Percentiles rank a stretch among this genome's conserved stretches.
Conservation (phyloP, 176 grass and related monocot species). For the Oryza rufipogon region DNA sequence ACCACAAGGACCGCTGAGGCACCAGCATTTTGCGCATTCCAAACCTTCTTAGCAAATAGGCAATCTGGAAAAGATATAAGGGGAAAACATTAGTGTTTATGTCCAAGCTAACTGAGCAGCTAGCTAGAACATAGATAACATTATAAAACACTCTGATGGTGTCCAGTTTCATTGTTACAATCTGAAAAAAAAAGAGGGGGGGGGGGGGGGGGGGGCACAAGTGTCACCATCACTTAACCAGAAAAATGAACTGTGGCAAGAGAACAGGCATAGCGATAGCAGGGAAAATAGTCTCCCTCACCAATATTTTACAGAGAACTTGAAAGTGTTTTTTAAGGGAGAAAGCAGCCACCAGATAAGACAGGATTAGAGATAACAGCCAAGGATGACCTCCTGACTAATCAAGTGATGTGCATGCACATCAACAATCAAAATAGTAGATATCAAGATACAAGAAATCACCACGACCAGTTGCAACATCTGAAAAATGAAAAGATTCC, state of each 20-base stretch:
- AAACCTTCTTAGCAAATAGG: slow-evolving; percentile 94
- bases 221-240: neutral
- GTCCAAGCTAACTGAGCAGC: slow-evolving; percentile 9
- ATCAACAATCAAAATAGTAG: slow-evolving; percentile 6
- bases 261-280: neutral
- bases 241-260: neutral
- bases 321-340: neutral
- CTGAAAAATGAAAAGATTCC: neutral
- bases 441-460: neutral
- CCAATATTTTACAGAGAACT: slow-evolving; percentile 1
- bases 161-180: neutral
- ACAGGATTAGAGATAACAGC: neutral
- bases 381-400: neutral
- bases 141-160: neutral
- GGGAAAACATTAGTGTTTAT: neutral
- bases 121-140: slow-evolving; percentile 12
- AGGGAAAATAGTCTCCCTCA: neutral
- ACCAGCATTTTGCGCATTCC: slow-evolving; percentile 94
- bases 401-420: neutral
- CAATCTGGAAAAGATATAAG: slow-evolving; percentile 59
- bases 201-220: too few species aligned
- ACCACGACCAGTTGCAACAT: neutral
- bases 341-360: neutral
- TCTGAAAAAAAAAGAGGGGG: neutral
- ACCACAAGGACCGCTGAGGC: slow-evolving; percentile 92